These are phyloP conservation scores for Candida glucosophila DNA, from an alignment of 1,139 yeast species.

Conservation along the genomic window DNA sequence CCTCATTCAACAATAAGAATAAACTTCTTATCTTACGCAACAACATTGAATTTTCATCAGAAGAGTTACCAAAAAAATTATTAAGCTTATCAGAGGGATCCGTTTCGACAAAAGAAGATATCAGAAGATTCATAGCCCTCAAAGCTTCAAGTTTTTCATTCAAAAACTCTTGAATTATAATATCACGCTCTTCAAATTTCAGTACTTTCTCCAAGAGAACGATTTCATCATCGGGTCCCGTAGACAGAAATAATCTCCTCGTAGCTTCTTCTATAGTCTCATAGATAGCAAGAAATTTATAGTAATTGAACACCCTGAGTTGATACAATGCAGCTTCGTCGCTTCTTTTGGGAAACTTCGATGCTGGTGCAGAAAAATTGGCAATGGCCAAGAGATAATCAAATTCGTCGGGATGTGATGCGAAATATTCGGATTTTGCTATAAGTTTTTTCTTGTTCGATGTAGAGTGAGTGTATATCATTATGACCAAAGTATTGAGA, in stretches of 20 bases:
- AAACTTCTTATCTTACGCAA: slow-evolving; percentile 9
- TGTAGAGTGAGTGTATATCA: slow-evolving; percentile 31
- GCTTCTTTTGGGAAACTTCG: slow-evolving; percentile 28
- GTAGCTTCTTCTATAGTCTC: slow-evolving; percentile 30
- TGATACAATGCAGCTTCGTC: slow-evolving; percentile 31
- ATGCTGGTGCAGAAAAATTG: slow-evolving; percentile 31
- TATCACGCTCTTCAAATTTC: slow-evolving; percentile 31
- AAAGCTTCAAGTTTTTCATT: slow-evolving; percentile 25
- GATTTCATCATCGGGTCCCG: slow-evolving; percentile 20
- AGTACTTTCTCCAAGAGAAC: slow-evolving; percentile 32
- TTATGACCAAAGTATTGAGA: slow-evolving; percentile 25
- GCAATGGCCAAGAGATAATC: slow-evolving; percentile 40
- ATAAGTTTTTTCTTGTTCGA: slow-evolving; percentile 31
- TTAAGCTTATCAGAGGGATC: slow-evolving; percentile 10
- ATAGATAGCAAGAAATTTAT: slow-evolving; percentile 27
- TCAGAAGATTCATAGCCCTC: slow-evolving; percentile 17
- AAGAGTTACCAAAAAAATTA: slow-evolving; percentile 11
- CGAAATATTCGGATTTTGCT: slow-evolving; percentile 20
- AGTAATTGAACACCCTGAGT: slow-evolving; percentile 32
- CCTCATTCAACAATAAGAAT: slow-evolving; percentile 8
- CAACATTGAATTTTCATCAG: slow-evolving; percentile 4
- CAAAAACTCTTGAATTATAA: slow-evolving; percentile 27
- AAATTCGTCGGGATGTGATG: slow-evolving; percentile 21
- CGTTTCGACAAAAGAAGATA: slow-evolving; percentile 22
- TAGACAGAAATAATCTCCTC: slow-evolving; percentile 16